Percentiles rank a stretch among this genome's conserved stretches.
Evolutionary conservation across 495 filamentous ascomycete species (phyloP).

Genomic region (Ascodesmis nigricans): DNA sequence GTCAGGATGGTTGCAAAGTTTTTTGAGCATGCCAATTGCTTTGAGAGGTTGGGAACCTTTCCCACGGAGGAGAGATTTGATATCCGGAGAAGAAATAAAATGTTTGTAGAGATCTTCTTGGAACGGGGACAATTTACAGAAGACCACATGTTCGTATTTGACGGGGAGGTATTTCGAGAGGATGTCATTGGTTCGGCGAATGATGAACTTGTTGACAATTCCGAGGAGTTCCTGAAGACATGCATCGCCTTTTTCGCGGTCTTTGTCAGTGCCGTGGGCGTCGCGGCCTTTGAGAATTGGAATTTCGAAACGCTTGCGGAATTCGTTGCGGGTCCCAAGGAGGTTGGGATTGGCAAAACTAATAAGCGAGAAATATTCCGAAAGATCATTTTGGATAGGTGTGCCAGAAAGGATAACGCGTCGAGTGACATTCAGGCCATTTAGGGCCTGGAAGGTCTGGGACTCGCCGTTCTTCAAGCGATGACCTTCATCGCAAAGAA

Average conservation of each 20-base stretch:
- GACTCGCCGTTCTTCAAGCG: conserved; percentile 96
- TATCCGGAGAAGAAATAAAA: conserved; percentile 89
- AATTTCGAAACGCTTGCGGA: conserved; percentile 83
- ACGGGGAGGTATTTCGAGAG: conserved; percentile 93
- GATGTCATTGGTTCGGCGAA: conserved; percentile 93
- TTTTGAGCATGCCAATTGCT: conserved; percentile 89
- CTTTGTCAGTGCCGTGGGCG: conserved; percentile 64
- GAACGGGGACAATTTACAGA: conserved; percentile 87
- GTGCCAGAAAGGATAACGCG: conserved; percentile 93
- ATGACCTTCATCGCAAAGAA: conserved; percentile 97
- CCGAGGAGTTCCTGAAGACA: conserved; percentile 56
- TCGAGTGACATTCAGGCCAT: conserved; percentile 69
- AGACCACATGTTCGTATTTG: conserved; percentile 99
- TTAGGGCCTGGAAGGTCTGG: conserved; percentile 77
- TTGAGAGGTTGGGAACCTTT: conserved; percentile 94
- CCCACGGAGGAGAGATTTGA: conserved; percentile 72
- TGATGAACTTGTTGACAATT: conserved; percentile 96
- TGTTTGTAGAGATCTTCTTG: conserved; percentile 86
- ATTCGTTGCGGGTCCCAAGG: conserved; percentile 72
- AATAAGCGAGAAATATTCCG: conserved; percentile 89
- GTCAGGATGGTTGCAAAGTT: conserved; percentile 96
- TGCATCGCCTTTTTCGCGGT: conserved; percentile 66
- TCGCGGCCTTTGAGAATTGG: conserved; percentile 87
- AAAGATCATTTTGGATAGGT: conserved; percentile 92
- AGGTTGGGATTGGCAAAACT: conserved; percentile 93